Conservation (phyloP, 331 rosid species). For the Pyrus hybrid region DNA sequence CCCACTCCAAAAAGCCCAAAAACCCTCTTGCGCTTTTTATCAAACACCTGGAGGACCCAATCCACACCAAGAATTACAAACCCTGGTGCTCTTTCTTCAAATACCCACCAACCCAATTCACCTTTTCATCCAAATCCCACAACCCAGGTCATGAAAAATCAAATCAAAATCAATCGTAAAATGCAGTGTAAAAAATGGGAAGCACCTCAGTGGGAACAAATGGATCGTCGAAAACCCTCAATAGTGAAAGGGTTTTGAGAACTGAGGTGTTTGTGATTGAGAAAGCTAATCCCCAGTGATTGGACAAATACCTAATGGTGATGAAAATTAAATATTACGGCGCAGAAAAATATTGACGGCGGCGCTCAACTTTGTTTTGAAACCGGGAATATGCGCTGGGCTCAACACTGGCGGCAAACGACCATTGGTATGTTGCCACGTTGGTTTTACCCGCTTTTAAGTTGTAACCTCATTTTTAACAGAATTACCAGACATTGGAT, state of each 20-base stretch:
- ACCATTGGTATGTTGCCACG: not conserved
- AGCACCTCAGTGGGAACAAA: not conserved
- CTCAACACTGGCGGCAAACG: not conserved
- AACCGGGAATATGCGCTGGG: not conserved
- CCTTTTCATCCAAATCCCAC: not conserved
- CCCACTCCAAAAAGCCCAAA: not conserved
- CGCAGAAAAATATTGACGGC: not conserved
- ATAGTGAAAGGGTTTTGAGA: not conserved
- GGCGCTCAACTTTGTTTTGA: not conserved
- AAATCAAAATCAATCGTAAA: not conserved
- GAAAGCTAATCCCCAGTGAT: not conserved
- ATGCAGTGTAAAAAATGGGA: not conserved
- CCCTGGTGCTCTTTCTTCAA: slow-evolving; percentile 2
- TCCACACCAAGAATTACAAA: not conserved
- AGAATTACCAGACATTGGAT: too few relatives aligned
- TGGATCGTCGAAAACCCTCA: not conserved
- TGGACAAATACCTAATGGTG: not conserved
- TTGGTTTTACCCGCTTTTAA: not conserved
- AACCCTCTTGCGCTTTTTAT: not conserved
- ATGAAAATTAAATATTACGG: too few relatives aligned
- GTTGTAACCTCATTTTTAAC: too few relatives aligned
- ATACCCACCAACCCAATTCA: not conserved
- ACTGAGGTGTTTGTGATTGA: not conserved
- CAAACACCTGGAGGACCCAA: not conserved
- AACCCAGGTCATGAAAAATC: not conserved